Evolutionary conservation across 202 grass and related monocot genomes (phyloP), one percentile per base, ranked within the genome.

Genomic region (Zizania palustris): DNA sequence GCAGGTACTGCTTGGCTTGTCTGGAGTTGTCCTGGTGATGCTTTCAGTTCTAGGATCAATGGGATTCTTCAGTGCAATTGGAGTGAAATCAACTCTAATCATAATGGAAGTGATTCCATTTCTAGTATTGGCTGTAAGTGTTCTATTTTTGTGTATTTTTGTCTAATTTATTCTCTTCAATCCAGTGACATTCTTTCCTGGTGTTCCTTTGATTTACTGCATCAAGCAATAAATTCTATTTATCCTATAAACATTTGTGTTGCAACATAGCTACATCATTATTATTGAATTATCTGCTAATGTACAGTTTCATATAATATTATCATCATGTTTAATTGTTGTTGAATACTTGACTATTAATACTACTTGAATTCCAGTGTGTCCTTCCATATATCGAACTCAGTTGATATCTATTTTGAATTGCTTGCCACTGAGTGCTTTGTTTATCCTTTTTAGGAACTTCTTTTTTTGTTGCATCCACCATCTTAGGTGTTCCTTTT

Each of bases 31-130:
- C 67, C 82, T 98, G 61, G 96, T 98, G 72, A 83, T 95, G 85
- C 96, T 98, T 54, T 95, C 96, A 77, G 96, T 98, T 88, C 58
- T 98, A 71, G 89, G 89, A 80, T 98, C 96, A 80, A 73, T 98
- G 45, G 96, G 91, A 65, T 90, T 98, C 83, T 98, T 92, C 79
- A 98, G 89, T 81, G 87, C 88, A 69, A 75, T 94, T 75, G 92
- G 89, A 78, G 83, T 98, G 69, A 98, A 95, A 84, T 95, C 96
- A 40, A 98, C 96, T 42, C 87, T 98, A 62, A 98, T 98, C 59
- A 98, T 98, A 69, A 92, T 98, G 91, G 96, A 98, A 98, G 96
- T 98, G 45, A 98, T 98, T 85, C 96, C 96, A 45, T 98, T 98
- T 90, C 89, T 98, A 67, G 96, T 90, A 78, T 77, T 98, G 36